Percentiles rank a stretch among this genome's conserved stretches.
phyloP scores from a whole-genome alignment of 768 basidiomycete species.

The Boletus subcaerulescens region DNA sequence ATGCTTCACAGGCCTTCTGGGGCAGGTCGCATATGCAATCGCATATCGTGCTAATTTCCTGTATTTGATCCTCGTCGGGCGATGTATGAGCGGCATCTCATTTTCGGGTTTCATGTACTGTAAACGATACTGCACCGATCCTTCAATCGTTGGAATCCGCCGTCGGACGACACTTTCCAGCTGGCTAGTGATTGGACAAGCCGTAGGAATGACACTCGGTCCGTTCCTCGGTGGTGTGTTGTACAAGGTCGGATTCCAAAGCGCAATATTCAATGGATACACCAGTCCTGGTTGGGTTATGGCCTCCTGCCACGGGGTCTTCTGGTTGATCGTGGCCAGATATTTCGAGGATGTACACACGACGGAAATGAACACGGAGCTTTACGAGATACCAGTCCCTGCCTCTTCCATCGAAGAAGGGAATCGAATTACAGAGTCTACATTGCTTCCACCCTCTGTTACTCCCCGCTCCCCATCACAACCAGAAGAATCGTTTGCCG shows the following conservation, averaged over 20 bases:
- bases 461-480: background rate
- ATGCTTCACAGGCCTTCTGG: constrained; percentile 51
- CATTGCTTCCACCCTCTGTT: background rate
- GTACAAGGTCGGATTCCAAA: constrained; percentile 57
- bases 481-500: constrained; percentile 2
- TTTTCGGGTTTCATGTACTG: constrained; percentile 40
- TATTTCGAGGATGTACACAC: constrained; percentile 42
- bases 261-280: constrained; percentile 60
- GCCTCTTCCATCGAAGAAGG: constrained; percentile 1
- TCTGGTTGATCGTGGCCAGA: constrained; percentile 41
- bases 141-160: constrained; percentile 61
- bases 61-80: constrained; percentile 68
- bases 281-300: constrained; percentile 68
- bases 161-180: constrained; percentile 60
- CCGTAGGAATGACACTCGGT: constrained; percentile 57
- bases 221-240: constrained; percentile 63
- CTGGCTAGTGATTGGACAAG: constrained; percentile 62
- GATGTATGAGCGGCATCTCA: constrained; percentile 59
- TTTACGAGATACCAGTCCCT: constrained; percentile 5
- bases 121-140: constrained; percentile 67
- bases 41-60: constrained; percentile 59
- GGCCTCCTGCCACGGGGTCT: constrained; percentile 47
- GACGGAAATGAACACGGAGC: constrained; percentile 7
- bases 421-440: background rate
- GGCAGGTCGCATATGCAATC: constrained; percentile 57